Base-by-base conservation (phyloP, 495 filamentous ascomycete genomes). In the Neurospora sp. region DNA sequence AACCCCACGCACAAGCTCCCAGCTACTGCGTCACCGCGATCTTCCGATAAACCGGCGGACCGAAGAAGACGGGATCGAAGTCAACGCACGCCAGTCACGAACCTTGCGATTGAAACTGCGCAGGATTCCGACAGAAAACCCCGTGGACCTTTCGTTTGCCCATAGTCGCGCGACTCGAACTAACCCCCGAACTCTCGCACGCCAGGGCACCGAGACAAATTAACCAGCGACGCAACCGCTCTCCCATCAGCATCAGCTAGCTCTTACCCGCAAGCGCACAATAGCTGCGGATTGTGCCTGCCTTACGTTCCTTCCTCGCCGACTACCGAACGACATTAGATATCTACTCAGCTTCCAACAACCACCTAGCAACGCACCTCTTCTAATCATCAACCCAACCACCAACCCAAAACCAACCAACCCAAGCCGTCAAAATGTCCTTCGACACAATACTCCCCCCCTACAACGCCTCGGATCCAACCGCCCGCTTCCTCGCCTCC, bases 381-480 rank as follows among this genome's bases (percentile, higher is more conserved):
- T 4, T 4, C 5, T 40, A 4, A 41, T 16, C 5, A 41, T 14
- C 14, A 4, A 46, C n/a, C 42, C 42, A n/a, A n/a, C 35, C 4
- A 20, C 14, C 40, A 41, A 41, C 5, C 4, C 6, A 44, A 80
- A 80, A 73, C 72, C 69, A 41, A 41, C 9, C 44, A 35, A 35
- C 35, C 35, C 35, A 35, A 35, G 5, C 35, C 35, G 14, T 42
- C 39, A 74, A 37, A n/a, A 94, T 94, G 93, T 93, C 93, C 71
- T 93, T 94, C 85, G 92, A 95, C 76, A 80, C 89, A 39, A 86
- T 88, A 39, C 81, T 89, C 75, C 90, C 91, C 4, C 89, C 90
- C 54, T 90, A 89, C 85, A 92, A 89, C 80, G 82, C 89, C 78
- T 89, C 89, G 46, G 94, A 97, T 81, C 92, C 93, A 2, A 87